Evolutionary conservation across 2,329 filamentous ascomycete genomes (phyloP), one percentile per base, ranked within the genome.

Genomic region (Alternaria gaisen): DNA sequence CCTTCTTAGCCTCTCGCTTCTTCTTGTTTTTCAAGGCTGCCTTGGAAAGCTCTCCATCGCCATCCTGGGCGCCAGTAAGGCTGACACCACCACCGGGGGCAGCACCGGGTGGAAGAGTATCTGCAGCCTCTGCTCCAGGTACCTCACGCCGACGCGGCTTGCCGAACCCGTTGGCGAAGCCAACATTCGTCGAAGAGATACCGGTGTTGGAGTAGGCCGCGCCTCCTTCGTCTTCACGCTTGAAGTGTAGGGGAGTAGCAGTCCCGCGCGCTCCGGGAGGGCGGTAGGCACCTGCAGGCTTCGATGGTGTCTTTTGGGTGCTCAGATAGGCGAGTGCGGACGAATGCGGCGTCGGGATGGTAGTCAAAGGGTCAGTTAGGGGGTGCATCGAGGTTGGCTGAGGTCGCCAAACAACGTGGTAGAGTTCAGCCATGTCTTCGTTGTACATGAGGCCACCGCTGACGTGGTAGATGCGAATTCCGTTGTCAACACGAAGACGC

Each of bases 11-110:
- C 69, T 92, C 90, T 46, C 95, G 88, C 87, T 98, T 98, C 88
- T 98, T 98, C 88, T 98, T 98, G 82, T 97, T 97, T 86, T 97
- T 97, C 71, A 92, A 83, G 12, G 91, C 93, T 55, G 91, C 88
- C 82, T 95, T 96, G 64, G 91, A 94, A 63, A 95, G 79, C 69
- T 86, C 89, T 69, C 92, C 91, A 62, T 93, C 91, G 43, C 89
- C 82, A 80, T 90, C 79, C 65, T 82, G 86, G 14, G 90, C 88
- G 5, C 86, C 86, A 26, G 89, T 88, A 46, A 91, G 84, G 64
- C 86, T 87, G 42, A 89, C 87, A 43, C 87, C 88, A 22, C 88
- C 88, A 54, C 87, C 88, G 47, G 90, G 88, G 53, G 86, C 86
- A 44, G 91, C 89, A 65, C 90, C 88, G n/a, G 91, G 87, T 47